Evolutionary conservation across 2,329 filamentous ascomycete genomes (phyloP), one percentile per base, ranked within the genome.

Genomic region (Calonectria pseudoreteaudii): DNA sequence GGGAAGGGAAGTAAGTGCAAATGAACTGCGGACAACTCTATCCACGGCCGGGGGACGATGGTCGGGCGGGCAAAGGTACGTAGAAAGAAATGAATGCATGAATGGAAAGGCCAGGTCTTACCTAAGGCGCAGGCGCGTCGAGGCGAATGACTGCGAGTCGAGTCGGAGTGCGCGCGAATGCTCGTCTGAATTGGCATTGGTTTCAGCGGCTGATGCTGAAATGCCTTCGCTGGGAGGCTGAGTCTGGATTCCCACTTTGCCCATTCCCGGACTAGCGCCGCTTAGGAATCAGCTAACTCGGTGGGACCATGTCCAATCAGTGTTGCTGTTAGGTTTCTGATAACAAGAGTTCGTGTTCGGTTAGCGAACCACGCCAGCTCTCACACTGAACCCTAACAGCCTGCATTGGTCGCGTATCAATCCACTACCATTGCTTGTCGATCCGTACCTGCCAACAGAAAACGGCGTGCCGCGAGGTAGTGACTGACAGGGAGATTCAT

Each of bases 161-260:
- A 66, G 66, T 72, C 70, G 70, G 62, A 56, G 50, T 72, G 66
- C 70, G 75, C 75, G 75, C 72, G 66, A 75, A 79, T 81, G 76
- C 77, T 81, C 79, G 74, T 81, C 80, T 79, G 80, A 77, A 79
- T 80, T 82, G 77, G 81, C 77, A 80, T 82, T 79, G 77, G 80
- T 82, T 81, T 82, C 80, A 80, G 80, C 76, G 74, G 60, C 68
- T 64, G 75, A 78, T 74, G 76, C 75, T 77, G 79, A 82, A 81
- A 79, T 81, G 80, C 70, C 74, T 75, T 78, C 76, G 78, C 73
- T 71, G 72, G 65, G 71, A 79, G 75, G 75, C 75, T 79, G 75
- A 77, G 74, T 74, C 50, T 68, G 64, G 69, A 72, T 79, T 82
- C 76, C 52, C 68, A 53, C 74, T 73, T 79, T 82, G 78, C 70